These are phyloP conservation scores for Acacia acuminata DNA, from an alignment of 306 rosid genomes.

Conservation along the genomic window DNA sequence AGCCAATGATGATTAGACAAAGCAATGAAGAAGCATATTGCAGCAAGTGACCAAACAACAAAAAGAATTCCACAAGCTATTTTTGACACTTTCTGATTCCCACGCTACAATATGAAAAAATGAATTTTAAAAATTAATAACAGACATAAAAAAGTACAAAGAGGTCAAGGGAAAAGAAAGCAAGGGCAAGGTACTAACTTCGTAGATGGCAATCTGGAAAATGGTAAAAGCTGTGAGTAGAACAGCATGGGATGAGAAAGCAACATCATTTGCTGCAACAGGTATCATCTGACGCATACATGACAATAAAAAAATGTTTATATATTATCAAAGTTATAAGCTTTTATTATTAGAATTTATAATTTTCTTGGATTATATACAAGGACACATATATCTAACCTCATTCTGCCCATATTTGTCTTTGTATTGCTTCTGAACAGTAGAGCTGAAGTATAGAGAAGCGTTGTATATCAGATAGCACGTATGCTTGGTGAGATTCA, in stretches of 20 bases:
- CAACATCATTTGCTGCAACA: constrained; percentile 93
- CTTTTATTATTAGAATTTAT: not conserved
- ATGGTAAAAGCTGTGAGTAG: constrained; percentile 66
- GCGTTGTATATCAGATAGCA: constrained; percentile 83
- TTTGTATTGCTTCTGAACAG: constrained; percentile 66
- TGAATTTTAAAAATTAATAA: too few species aligned
- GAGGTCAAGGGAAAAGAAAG: too few species aligned
- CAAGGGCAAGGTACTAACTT: constrained; percentile 51
- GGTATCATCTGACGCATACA: constrained; percentile 81
- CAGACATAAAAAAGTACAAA: constrained; percentile 14
- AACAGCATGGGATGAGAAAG: constrained; percentile 90
- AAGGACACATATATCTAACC: not conserved
- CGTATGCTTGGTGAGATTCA: constrained; percentile 84
- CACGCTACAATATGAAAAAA: constrained; percentile 43
- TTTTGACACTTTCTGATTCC: constrained; percentile 75
- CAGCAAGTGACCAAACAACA: constrained; percentile 68
- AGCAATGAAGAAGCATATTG: constrained; percentile 72
- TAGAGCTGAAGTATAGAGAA: constrained; percentile 72
- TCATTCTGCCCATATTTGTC: constrained; percentile 59
- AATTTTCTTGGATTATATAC: not conserved
- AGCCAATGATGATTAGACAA: constrained; percentile 81
- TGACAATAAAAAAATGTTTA: not conserved
- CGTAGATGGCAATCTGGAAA: constrained; percentile 75
- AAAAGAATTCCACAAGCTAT: constrained; percentile 50
- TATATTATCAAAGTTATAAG: too few species aligned